Percentiles rank a stretch among this genome's conserved stretches.
These are phyloP conservation scores for Daldinia bambusicola DNA, from an alignment of 495 filamentous ascomycete genomes.

Conservation along the genomic window DNA sequence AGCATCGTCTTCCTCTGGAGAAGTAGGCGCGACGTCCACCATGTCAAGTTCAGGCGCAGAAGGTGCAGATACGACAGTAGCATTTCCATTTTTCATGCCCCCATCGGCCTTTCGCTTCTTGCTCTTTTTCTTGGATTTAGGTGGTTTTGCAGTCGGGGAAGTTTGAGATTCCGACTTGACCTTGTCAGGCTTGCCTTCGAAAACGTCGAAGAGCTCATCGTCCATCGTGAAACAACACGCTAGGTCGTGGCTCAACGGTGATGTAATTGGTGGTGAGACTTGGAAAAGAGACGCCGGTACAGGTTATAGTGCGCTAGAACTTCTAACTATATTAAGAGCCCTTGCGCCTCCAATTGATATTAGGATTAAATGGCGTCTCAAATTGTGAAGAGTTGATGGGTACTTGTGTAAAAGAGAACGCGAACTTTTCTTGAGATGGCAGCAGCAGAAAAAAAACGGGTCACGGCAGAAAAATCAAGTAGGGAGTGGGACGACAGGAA, in stretches of 20 bases:
- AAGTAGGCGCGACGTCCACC: conserved; percentile 57
- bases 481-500: conserved; percentile 24
- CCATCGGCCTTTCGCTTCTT: conserved; percentile 89
- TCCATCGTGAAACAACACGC: conserved; percentile 64
- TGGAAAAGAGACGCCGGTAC: neutral
- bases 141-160: conserved; percentile 49
- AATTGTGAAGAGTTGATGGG: conserved; percentile 10
- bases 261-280: neutral
- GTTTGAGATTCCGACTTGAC: conserved; percentile 59
- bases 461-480: conserved; percentile 37
- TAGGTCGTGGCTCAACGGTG: neutral
- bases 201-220: conserved; percentile 81
- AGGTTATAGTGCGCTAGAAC: neutral
- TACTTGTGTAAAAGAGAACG: conserved; percentile 4
- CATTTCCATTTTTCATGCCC: conserved; percentile 67
- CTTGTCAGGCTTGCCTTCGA: conserved; percentile 64
- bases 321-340: neutral
- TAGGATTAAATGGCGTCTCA: neutral
- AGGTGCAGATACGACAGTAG: conserved; percentile 45
- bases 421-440: conserved; percentile 29
- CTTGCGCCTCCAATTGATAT: neutral
- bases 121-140: conserved; percentile 62
- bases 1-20: conserved; percentile 50
- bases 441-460: conserved; percentile 27
- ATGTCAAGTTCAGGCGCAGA: conserved; percentile 58